Conservation (phyloP, 257 asterid species). For the Gentiana macrophylla region DNA sequence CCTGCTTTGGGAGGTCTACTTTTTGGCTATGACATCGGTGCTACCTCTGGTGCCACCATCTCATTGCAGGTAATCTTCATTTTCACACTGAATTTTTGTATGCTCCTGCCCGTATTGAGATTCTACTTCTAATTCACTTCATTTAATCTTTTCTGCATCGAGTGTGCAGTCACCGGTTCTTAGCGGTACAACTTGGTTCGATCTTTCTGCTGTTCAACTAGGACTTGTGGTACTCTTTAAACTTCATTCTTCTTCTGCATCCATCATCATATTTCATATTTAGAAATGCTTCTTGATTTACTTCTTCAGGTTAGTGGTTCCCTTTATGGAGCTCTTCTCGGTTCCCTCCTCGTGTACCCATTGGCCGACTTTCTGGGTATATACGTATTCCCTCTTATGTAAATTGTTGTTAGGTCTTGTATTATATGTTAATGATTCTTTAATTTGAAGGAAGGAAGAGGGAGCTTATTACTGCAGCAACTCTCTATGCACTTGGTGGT, state of each 20-base stretch:
- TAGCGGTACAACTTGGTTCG: constrained; percentile 89
- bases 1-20: constrained; percentile 93
- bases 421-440: constrained; percentile 3
- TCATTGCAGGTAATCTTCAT: constrained; percentile 60
- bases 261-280: neutral
- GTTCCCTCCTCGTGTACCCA: constrained; percentile 73
- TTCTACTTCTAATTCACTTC: neutral
- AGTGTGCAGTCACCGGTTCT: constrained; percentile 72
- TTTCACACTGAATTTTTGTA: constrained; percentile 1
- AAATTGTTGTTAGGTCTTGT: constrained; percentile 6
- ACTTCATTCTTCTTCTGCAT: neutral
- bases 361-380: constrained; percentile 91
- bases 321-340: constrained; percentile 96
- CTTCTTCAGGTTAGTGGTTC: constrained; percentile 87
- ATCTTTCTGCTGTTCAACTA: constrained; percentile 79
- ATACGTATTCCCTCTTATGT: constrained; percentile 8
- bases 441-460: constrained; percentile 70
- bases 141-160: constrained; percentile 2
- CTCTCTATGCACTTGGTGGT: constrained; percentile 59
- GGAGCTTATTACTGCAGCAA: constrained; percentile 75
- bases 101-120: constrained; percentile 7
- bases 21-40: constrained; percentile 97
- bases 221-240: constrained; percentile 67
- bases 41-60: constrained; percentile 93
- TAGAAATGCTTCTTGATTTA: constrained; percentile 7